These are phyloP conservation scores for Cryptococcus jaspeensis DNA, from an alignment of 1,284 basidiomycete species.

Conservation along the genomic window DNA sequence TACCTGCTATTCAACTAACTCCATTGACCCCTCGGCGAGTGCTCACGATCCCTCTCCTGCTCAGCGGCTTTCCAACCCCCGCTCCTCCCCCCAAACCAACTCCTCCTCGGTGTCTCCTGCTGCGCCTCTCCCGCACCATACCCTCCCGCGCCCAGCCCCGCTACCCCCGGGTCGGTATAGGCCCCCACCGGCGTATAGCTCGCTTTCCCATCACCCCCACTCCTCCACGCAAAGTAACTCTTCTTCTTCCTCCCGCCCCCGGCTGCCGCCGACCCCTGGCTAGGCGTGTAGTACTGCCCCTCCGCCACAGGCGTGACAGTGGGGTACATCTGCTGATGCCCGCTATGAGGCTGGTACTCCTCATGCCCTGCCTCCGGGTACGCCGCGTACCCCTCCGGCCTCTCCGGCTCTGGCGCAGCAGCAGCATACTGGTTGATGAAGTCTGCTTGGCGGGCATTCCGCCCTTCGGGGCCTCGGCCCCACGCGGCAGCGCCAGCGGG, in stretches of 20 bases:
- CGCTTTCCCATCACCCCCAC: background rate
- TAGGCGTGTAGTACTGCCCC: background rate
- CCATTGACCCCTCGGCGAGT: too few relatives aligned
- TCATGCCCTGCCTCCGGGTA: too few relatives aligned
- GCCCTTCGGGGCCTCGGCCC: slow-evolving; percentile 1
- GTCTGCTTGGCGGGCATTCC: background rate
- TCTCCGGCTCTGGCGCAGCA: background rate
- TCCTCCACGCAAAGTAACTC: slow-evolving; percentile 10
- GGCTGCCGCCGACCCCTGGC: background rate
- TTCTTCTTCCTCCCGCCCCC: slow-evolving; percentile 10
- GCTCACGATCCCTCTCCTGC: slow-evolving; percentile 1
- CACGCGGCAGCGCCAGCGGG: too few relatives aligned
- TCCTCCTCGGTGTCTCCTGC: background rate
- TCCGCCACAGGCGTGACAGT: background rate
- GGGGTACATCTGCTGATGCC: background rate
- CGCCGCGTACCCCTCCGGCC: too few relatives aligned
- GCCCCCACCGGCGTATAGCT: background rate
- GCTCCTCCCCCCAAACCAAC: slow-evolving; percentile 9
- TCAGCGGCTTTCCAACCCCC: slow-evolving; percentile 8
- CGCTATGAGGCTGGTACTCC: too few relatives aligned
- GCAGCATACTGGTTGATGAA: slow-evolving; percentile 6
- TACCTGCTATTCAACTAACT: too few relatives aligned
- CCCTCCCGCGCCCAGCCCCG: background rate
- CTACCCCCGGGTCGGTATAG: background rate
- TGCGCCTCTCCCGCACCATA: background rate